Conservation (phyloP, 495 filamentous ascomycete genomes). For the Staphylotrichum tortipilum region DNA sequence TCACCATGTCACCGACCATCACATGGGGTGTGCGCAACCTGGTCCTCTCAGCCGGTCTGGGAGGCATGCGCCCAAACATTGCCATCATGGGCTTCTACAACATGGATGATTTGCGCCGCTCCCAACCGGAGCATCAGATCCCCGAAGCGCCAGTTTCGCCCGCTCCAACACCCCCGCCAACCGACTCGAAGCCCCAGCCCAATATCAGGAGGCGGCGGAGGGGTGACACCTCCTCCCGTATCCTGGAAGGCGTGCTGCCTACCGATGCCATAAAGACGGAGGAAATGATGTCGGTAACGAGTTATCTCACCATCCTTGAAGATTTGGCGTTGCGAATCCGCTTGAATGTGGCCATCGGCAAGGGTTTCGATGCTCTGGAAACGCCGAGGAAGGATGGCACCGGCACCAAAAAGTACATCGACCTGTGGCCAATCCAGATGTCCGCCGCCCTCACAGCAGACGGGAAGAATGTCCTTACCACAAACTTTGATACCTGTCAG, state of each 20-base stretch:
- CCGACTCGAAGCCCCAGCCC: constrained; percentile 9
- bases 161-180: constrained; percentile 13
- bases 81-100: constrained; percentile 68
- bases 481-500: constrained; percentile 80
- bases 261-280: constrained; percentile 53
- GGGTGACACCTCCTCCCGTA: constrained; percentile 37
- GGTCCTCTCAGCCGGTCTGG: constrained; percentile 70
- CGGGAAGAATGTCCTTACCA: constrained; percentile 64
- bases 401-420: constrained; percentile 69
- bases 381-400: constrained; percentile 49
- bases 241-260: constrained; percentile 46
- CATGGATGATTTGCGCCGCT: constrained; percentile 59
- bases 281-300: constrained; percentile 53
- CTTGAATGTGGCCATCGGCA: constrained; percentile 79
- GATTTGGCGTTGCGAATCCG: constrained; percentile 70
- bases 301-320: constrained; percentile 76
- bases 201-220: constrained; percentile 25
- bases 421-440: constrained; percentile 82
- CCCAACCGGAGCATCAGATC: constrained; percentile 28
- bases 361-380: constrained; percentile 71
- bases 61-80: constrained; percentile 89
- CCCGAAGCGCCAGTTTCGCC: constrained; percentile 25
- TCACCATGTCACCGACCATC: constrained; percentile 69
- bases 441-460: constrained; percentile 66
- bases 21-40: constrained; percentile 82